Conservation (phyloP, 805 yeast genomes). For the Debaryomyces tyrocola region DNA sequence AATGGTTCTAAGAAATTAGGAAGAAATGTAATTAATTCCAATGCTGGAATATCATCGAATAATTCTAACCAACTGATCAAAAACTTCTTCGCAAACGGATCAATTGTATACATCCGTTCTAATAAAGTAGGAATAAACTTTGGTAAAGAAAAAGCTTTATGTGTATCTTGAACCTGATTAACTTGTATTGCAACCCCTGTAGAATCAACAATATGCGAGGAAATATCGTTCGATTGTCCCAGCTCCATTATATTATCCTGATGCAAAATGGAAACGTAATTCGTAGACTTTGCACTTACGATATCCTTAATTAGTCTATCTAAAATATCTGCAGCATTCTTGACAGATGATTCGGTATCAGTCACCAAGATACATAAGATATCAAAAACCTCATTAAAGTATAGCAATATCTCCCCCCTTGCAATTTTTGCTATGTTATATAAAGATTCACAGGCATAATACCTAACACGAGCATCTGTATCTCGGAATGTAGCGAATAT, state of each 20-base stretch:
- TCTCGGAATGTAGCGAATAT: conserved; percentile 95
- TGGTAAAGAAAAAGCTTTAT: conserved; percentile 75
- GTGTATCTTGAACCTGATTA: conserved; percentile 57
- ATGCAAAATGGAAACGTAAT: conserved; percentile 73
- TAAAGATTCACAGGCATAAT: conserved; percentile 93
- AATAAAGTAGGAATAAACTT: conserved; percentile 88
- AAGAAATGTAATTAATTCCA: conserved; percentile 80
- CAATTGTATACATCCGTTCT: conserved; percentile 88
- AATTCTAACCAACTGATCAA: conserved; percentile 91
- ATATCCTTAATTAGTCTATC: conserved; percentile 91
- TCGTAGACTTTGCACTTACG: conserved; percentile 90
- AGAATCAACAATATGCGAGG: conserved; percentile 48
- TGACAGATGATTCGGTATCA: conserved; percentile 86
- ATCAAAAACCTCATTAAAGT: conserved; percentile 93
- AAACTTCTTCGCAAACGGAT: conserved; percentile 90
- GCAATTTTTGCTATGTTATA: conserved; percentile 97
- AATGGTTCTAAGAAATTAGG: conserved; percentile 89
- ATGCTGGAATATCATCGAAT: conserved; percentile 89
- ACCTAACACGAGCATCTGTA: conserved; percentile 94
- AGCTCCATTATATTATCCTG: conserved; percentile 36
- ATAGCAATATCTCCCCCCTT: conserved; percentile 86
- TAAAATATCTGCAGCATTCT: conserved; percentile 91
- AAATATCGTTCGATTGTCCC: conserved; percentile 21
- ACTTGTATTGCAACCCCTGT: conserved; percentile 62
- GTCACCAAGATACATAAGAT: conserved; percentile 87